These are phyloP conservation scores for Boletus rubroflammeus DNA, from an alignment of 768 basidiomycete species.

Conservation along the genomic window DNA sequence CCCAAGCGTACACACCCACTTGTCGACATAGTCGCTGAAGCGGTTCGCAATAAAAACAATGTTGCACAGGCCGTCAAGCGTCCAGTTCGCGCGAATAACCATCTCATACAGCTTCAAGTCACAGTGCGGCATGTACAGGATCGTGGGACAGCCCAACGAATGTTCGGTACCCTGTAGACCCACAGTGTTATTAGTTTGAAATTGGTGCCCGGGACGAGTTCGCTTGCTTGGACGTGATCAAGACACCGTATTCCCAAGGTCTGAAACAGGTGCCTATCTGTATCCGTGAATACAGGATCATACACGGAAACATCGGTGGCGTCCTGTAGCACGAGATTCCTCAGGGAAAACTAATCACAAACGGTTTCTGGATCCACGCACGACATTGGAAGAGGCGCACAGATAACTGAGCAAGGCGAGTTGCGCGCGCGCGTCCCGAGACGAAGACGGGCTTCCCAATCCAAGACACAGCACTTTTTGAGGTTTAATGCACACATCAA, in stretches of 20 bases:
- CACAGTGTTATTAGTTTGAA: slow-evolving; percentile 8
- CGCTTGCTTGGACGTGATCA: slow-evolving; percentile 51
- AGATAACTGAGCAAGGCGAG: slow-evolving; percentile 61
- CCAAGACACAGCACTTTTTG: slow-evolving; percentile 61
- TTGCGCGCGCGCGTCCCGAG: slow-evolving; percentile 60
- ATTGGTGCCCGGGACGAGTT: slow-evolving; percentile 8
- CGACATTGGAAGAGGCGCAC: slow-evolving; percentile 53
- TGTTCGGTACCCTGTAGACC: slow-evolving; percentile 34
- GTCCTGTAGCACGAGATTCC: slow-evolving; percentile 37
- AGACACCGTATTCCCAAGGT: slow-evolving; percentile 34
- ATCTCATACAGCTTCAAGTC: slow-evolving; percentile 68
- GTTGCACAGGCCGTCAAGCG: slow-evolving; percentile 39
- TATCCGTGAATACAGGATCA: slow-evolving; percentile 71
- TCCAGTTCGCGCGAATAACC: slow-evolving; percentile 62
- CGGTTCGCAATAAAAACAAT: slow-evolving; percentile 63
- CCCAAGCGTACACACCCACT: slow-evolving; percentile 37
- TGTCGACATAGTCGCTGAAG: slow-evolving; percentile 63
- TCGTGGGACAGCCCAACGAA: slow-evolving; percentile 42
- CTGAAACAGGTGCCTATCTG: slow-evolving; percentile 51
- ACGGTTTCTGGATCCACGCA: slow-evolving; percentile 39
- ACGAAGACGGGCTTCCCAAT: slow-evolving; percentile 66
- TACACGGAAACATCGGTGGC: slow-evolving; percentile 48
- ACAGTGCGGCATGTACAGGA: slow-evolving; percentile 80
- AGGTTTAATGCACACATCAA: slow-evolving; percentile 20
- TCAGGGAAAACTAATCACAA: slow-evolving; percentile 9